A percentile compares a stretch with the other conserved stretches of the same genome.
phyloP scores from a whole-genome alignment of 768 basidiomycete genomes.

The Boletus tomentosulus region DNA sequence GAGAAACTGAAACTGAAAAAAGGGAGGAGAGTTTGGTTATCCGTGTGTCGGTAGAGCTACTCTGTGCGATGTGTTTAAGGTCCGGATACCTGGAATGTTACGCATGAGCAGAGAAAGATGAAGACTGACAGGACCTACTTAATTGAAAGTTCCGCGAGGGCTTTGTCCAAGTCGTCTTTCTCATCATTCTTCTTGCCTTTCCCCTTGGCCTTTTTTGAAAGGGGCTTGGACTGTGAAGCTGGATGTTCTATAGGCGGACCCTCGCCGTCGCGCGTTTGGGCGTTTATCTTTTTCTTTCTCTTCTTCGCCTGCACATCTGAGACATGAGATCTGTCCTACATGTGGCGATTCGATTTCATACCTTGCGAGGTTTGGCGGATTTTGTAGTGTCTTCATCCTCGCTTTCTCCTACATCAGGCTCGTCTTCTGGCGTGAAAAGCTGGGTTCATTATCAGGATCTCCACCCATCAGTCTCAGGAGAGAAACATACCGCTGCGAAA shows the following conservation, averaged over 20 bases:
- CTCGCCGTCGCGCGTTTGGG: conserved; percentile 4
- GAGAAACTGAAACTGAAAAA: conserved; percentile 71
- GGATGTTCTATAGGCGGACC: conserved; percentile 3
- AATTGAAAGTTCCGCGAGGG: conserved; percentile 76
- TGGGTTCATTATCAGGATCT: conserved; percentile 27
- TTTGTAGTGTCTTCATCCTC: conserved; percentile 19
- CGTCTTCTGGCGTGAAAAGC: conserved; percentile 39
- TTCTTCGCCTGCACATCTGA: conserved; percentile 32
- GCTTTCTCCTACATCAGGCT: conserved; percentile 15
- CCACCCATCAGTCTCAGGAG: conserved; percentile 1
- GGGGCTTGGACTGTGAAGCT: conserved; percentile 39
- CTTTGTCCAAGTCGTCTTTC: conserved; percentile 78
- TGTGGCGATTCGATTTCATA: conserved; percentile 1
- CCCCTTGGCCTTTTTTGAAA: conserved; percentile 55
- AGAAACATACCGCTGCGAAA: conserved; percentile 43
- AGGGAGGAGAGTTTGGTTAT: conserved; percentile 46
- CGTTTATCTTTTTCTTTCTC: conserved; percentile 35
- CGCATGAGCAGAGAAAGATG: neutral
- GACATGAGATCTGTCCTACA: neutral
- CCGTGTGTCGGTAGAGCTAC: conserved; percentile 25
- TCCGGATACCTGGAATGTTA: conserved; percentile 45
- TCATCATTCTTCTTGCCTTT: conserved; percentile 62
- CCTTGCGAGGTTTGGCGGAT: conserved; percentile 23
- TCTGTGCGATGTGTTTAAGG: conserved; percentile 35
- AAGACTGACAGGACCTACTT: conserved; percentile 44